Percentiles rank a stretch among this genome's conserved stretches.
Evolutionary conservation across 495 filamentous ascomycete genomes (phyloP).

Genomic region (Penicillium malachiteum): DNA sequence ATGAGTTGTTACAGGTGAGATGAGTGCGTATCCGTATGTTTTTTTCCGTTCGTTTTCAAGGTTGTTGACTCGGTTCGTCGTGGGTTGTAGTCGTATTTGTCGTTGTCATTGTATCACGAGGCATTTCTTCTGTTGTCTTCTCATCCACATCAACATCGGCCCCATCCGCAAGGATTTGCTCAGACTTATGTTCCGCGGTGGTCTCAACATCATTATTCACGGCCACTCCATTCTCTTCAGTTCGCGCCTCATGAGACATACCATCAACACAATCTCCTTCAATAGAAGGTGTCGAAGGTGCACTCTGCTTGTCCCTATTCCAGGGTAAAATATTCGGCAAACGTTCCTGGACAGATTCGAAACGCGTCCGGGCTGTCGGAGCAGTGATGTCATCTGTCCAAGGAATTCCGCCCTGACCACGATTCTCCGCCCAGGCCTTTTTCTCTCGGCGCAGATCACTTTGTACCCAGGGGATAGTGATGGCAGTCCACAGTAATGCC

Average conservation of each 20-base stretch:
- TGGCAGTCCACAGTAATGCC: conserved; percentile 62
- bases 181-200: conserved; percentile 1
- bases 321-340: conserved; percentile 34
- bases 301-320: conserved; percentile 33
- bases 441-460: conserved; percentile 62
- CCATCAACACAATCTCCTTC: conserved; percentile 2
- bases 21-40: not conserved
- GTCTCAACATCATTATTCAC: not conserved
- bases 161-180: not conserved
- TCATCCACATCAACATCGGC: not conserved
- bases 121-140: not conserved
- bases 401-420: conserved; percentile 37
- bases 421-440: conserved; percentile 53
- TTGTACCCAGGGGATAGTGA: conserved; percentile 69
- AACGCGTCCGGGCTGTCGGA: conserved; percentile 40
- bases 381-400: conserved; percentile 42
- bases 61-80: not conserved
- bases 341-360: conserved; percentile 36
- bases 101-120: not conserved
- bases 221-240: no score
- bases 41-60: not conserved
- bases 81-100: not conserved
- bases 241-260: not conserved
- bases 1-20: conserved; percentile 5
- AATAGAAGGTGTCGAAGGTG: conserved; percentile 22